Percentiles rank a stretch among this genome's conserved stretches.
Conservation (phyloP, 805 yeast genomes). For the Candida glaebosa region DNA sequence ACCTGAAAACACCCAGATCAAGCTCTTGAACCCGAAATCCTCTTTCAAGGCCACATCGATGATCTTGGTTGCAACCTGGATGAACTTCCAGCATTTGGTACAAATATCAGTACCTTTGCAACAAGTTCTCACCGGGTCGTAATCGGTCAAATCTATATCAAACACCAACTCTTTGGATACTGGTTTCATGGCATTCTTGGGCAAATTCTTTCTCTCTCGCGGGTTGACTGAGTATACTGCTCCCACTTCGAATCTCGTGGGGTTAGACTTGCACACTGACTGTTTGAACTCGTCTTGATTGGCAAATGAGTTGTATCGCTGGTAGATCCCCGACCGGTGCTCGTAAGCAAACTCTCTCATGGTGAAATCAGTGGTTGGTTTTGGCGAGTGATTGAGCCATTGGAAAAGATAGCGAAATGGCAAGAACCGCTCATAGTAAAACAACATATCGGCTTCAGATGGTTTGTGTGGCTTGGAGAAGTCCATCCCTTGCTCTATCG, state of each 20-base stretch:
- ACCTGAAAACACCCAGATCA: conserved; percentile 95
- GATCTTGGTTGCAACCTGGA: conserved; percentile 76
- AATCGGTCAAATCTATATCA: conserved; percentile 97
- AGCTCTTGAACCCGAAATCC: conserved; percentile 84
- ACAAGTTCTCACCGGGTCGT: conserved; percentile 90
- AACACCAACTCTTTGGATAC: conserved; percentile 83
- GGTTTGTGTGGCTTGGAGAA: conserved; percentile 18
- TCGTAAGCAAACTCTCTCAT: conserved; percentile 94
- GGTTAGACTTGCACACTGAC: conserved; percentile 70
- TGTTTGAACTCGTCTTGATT: conserved; percentile 69
- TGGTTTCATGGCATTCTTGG: conserved; percentile 78
- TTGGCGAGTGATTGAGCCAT: conserved; percentile 87
- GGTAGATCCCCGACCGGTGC: conserved; percentile 80
- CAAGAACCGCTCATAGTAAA: conserved; percentile 64
- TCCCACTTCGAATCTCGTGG: conserved; percentile 92
- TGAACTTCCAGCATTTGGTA: conserved; percentile 88
- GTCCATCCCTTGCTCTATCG: not conserved
- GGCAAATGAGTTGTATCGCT: conserved; percentile 78
- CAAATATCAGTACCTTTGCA: conserved; percentile 86
- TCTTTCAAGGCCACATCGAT: conserved; percentile 69
- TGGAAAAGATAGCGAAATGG: conserved; percentile 79
- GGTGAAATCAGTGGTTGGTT: conserved; percentile 70
- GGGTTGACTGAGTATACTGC: conserved; percentile 89
- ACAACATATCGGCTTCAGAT: conserved; percentile 62
- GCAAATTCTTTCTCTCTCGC: conserved; percentile 71